phyloP scores from a whole-genome alignment of 1,284 basidiomycete genomes.

The Cutaneotrichosporon sp. region DNA sequence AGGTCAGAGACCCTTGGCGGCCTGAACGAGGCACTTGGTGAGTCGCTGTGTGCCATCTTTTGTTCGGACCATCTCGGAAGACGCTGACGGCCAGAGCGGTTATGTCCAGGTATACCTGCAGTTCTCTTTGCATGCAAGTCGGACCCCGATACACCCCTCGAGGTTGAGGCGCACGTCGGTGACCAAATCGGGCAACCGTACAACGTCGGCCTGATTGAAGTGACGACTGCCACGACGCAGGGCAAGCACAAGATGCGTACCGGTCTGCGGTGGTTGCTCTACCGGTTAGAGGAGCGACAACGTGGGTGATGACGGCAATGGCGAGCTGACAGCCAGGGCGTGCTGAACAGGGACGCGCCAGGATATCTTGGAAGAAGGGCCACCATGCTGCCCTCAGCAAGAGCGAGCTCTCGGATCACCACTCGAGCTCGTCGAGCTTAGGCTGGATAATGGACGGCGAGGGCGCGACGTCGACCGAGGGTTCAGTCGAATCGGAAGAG shows the following conservation, averaged over 20 bases:
- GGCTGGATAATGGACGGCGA: conserved; percentile 31
- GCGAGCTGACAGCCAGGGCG: not conserved
- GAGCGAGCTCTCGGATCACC: conserved; percentile 12
- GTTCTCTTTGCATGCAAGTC: conserved; percentile 47
- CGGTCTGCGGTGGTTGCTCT: conserved; percentile 44
- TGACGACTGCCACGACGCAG: conserved; percentile 32
- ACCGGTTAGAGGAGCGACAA: conserved; percentile 37
- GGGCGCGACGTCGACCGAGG: conserved; percentile 8
- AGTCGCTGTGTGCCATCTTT: conserved; percentile 15
- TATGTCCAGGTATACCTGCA: conserved; percentile 28
- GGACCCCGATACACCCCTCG: conserved; percentile 31
- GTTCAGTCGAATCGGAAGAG: conserved; percentile 3
- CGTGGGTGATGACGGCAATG: conserved; percentile 24
- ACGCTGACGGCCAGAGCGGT: conserved; percentile 15
- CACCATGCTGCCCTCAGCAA: not conserved
- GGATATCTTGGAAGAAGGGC: not conserved
- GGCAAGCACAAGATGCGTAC: conserved; percentile 47
- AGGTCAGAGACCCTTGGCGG: conserved; percentile 30
- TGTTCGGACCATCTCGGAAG: conserved; percentile 3
- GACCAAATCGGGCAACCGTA: conserved; percentile 44
- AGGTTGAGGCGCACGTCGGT: conserved; percentile 38
- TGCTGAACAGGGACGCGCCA: not conserved
- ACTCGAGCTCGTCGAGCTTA: conserved; percentile 30
- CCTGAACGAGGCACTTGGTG: conserved; percentile 36
- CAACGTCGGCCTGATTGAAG: conserved; percentile 47